Conservation (phyloP, 148 eudicot genomes). For the Pouteria glomerata region DNA sequence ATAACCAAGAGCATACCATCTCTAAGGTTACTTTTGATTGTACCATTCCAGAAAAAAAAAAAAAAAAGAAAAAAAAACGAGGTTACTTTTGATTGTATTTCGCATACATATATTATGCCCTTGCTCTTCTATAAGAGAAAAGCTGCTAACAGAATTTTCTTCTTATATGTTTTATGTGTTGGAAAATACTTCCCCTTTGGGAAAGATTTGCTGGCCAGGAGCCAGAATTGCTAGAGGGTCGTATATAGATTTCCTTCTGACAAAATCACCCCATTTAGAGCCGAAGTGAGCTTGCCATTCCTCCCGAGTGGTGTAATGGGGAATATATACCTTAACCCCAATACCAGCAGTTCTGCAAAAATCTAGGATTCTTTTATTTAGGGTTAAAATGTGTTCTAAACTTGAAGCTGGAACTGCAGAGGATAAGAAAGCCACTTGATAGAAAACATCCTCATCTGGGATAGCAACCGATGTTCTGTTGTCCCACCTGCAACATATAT, state of each 20-base stretch:
- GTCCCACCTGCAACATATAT: constrained; percentile 64
- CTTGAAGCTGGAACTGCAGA: constrained; percentile 53
- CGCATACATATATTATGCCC: too few species aligned
- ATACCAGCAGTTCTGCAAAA: constrained; percentile 52
- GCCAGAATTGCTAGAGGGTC: constrained; percentile 79
- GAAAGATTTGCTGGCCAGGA: constrained; percentile 86
- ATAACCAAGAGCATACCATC: too few species aligned
- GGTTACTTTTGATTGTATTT: too few species aligned
- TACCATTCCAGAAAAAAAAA: too few species aligned
- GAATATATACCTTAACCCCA: constrained; percentile 75
- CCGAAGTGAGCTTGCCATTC: constrained; percentile 81
- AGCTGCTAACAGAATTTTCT: too few species aligned
- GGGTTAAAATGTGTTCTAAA: constrained; percentile 44
- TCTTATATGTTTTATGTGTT: too few species aligned
- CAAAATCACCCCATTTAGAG: constrained; percentile 53
- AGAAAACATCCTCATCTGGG: constrained; percentile 71
- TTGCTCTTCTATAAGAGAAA: too few species aligned
- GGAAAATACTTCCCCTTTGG: constrained; percentile 34
- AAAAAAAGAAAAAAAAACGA: too few species aligned
- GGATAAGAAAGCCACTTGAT: constrained; percentile 60
- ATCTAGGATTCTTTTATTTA: constrained; percentile 53
- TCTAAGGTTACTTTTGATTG: too few species aligned
- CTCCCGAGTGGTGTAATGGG: constrained; percentile 63
- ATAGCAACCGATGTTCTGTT: constrained; percentile 64
- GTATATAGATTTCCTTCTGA: constrained; percentile 52